Evolutionary conservation across 2,329 filamentous ascomycete species (phyloP), one percentile per base, ranked within the genome.

Genomic region (Xylaria sp.): DNA sequence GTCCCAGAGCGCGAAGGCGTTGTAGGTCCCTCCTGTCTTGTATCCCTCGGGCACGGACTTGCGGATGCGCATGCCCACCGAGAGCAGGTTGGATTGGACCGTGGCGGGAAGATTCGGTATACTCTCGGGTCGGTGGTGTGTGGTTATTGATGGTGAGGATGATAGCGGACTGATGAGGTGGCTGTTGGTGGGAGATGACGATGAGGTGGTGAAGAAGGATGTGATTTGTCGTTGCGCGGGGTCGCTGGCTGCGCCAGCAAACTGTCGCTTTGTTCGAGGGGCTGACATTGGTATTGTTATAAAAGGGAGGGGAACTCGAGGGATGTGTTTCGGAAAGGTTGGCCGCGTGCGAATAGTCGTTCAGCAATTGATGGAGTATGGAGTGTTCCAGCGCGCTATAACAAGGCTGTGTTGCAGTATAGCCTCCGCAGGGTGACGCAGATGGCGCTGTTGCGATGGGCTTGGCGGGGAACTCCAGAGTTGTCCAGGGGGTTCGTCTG

Each of bases 1-100:
- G 62, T 81, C 78, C 81, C 86, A 89, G 25, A 89, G 81, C 56
- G 85, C 82, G 76, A 88, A 89, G 73, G 82, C 83, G 70, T 79
- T 81, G 77, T 84, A 82, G 62, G 79, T 80, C 65, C 87, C 87
- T 1, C 87, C 87, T 1, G 93, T 97, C 84, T 97, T 97, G 86
- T 98, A 98, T 69, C 95, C 95, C 79, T 98, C 94, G 0, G 94
- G 92, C 8, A 98, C 92, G 12, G 92, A 92, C 83, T 98, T 98
- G 78, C 95, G 92, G 60, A 98, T 88, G 28, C 95, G 91, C 94
- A 98, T 98, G 76, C 95, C 95, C 72, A 98, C 95, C 76, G 88
- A 93, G 51, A 98, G 85, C n/a, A 98, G 90, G 71, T 92, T 92
- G 44, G 94, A 87, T 81, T 97, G 93, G 39, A 97, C 86, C 8